Conservation (phyloP, 768 basidiomycete species). For the Lactarius psammicola region DNA sequence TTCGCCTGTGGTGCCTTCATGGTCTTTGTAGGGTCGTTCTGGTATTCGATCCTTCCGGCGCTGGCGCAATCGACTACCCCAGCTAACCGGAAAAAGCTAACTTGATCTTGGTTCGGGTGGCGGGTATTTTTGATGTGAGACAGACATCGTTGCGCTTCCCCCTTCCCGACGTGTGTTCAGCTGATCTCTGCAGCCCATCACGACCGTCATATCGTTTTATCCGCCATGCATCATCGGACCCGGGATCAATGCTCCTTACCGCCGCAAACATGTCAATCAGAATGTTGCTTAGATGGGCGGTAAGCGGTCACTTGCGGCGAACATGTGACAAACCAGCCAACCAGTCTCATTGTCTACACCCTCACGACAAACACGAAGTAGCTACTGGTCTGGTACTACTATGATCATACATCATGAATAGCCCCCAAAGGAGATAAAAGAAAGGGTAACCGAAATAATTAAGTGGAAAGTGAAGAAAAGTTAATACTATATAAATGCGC, state of each 20-base stretch:
- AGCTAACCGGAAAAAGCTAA: conserved; percentile 1
- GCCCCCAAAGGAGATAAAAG: conserved; percentile 33
- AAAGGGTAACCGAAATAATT: conserved; percentile 21
- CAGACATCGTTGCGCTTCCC: background rate
- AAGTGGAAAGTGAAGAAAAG: background rate
- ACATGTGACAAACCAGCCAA: background rate
- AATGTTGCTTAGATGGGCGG: background rate
- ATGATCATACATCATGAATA: conserved; percentile 30
- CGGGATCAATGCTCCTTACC: background rate
- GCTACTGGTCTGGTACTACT: conserved; percentile 8
- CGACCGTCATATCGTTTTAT: background rate
- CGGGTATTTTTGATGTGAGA: background rate
- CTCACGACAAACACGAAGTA: conserved; percentile 16
- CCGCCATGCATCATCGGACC: background rate
- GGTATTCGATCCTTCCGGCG: conserved; percentile 42
- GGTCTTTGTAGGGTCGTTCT: conserved; percentile 68
- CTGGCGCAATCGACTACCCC: conserved; percentile 19
- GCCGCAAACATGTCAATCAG: conserved; percentile 3
- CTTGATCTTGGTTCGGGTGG: conserved; percentile 7
- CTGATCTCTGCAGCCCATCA: background rate
- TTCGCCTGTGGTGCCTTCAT: conserved; percentile 65
- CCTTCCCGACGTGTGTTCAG: background rate
- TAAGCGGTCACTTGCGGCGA: background rate
- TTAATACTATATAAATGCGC: conserved; percentile 27
- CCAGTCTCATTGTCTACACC: conserved; percentile 29